These are phyloP conservation scores for Fusarium tupiense DNA, from an alignment of 2,329 filamentous ascomycete species.

Conservation along the genomic window DNA sequence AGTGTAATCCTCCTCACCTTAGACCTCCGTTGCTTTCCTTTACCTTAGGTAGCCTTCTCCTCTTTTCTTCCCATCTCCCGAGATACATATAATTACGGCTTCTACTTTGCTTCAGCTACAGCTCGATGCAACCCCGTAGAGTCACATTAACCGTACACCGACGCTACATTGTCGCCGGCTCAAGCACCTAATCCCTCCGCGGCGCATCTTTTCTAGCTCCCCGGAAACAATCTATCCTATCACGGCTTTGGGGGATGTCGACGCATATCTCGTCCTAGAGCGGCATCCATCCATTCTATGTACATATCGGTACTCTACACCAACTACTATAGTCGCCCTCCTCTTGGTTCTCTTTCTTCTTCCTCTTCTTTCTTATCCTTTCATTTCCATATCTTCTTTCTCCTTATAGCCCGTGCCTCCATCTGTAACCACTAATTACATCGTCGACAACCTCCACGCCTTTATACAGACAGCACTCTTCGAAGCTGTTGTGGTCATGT, in stretches of 20 bases:
- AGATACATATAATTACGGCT: neutral
- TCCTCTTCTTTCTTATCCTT: neutral
- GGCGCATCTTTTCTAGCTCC: conserved; percentile 10
- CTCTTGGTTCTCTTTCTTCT: neutral
- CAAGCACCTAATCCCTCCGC: conserved; percentile 16
- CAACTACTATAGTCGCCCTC: conserved; percentile 7
- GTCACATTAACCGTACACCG: conserved; percentile 12
- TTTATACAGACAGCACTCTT: neutral
- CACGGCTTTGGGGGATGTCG: conserved; percentile 17
- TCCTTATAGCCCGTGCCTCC: neutral
- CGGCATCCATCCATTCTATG: conserved; percentile 1
- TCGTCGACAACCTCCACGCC: conserved; percentile 8
- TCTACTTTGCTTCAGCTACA: neutral
- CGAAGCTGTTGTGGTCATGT: conserved; percentile 31
- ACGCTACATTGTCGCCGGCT: conserved; percentile 1
- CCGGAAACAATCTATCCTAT: conserved; percentile 26
- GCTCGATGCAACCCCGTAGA: conserved; percentile 12
- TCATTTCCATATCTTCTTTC: neutral
- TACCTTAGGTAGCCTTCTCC: neutral
- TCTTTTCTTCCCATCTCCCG: neutral
- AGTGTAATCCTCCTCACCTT: neutral
- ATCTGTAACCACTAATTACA: conserved; percentile 4
- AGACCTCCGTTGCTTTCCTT: neutral
- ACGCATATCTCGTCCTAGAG: conserved; percentile 11
- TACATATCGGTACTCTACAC: conserved; percentile 13